Percentiles rank a stretch among this genome's conserved stretches.
Evolutionary conservation across 2,329 filamentous ascomycete genomes (phyloP).

Genomic region (Botryotinia calthae): DNA sequence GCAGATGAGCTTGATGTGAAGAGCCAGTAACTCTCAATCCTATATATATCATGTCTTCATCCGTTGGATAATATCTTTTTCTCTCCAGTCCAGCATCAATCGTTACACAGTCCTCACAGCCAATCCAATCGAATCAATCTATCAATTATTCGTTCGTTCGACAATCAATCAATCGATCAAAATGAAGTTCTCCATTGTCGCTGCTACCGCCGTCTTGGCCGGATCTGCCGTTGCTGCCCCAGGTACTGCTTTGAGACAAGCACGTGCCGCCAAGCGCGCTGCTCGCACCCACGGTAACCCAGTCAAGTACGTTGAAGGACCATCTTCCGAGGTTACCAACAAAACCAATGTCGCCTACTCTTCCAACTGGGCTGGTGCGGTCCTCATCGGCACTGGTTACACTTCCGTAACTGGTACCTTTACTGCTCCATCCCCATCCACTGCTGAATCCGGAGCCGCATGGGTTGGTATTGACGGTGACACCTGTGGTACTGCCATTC

Average conservation of each 20-base stretch:
- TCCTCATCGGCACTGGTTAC: slow-evolving; percentile 50
- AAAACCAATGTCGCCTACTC: slow-evolving; percentile 49
- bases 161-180: slow-evolving; percentile 28
- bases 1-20: not conserved
- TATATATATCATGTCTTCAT: slow-evolving; percentile 19
- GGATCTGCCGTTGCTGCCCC: slow-evolving; percentile 47
- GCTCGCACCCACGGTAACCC: slow-evolving; percentile 32
- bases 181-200: slow-evolving; percentile 50
- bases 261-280: slow-evolving; percentile 33
- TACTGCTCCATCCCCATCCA: slow-evolving; percentile 51
- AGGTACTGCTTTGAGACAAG: slow-evolving; percentile 43
- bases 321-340: slow-evolving; percentile 38
- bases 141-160: slow-evolving; percentile 9
- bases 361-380: slow-evolving; percentile 59
- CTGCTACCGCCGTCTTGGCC: slow-evolving; percentile 42
- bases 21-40: not conserved
- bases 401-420: slow-evolving; percentile 54
- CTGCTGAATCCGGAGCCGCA: slow-evolving; percentile 38
- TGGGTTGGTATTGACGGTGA: slow-evolving; percentile 64
- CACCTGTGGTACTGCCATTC: slow-evolving; percentile 52
- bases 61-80: not conserved
- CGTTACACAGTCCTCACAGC: slow-evolving; percentile 10
- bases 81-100: slow-evolving; percentile 19
- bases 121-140: slow-evolving; percentile 8
- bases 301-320: slow-evolving; percentile 39